Base-by-base conservation (phyloP, 2,329 filamentous ascomycete genomes). In the Metarhizium humberi region DNA sequence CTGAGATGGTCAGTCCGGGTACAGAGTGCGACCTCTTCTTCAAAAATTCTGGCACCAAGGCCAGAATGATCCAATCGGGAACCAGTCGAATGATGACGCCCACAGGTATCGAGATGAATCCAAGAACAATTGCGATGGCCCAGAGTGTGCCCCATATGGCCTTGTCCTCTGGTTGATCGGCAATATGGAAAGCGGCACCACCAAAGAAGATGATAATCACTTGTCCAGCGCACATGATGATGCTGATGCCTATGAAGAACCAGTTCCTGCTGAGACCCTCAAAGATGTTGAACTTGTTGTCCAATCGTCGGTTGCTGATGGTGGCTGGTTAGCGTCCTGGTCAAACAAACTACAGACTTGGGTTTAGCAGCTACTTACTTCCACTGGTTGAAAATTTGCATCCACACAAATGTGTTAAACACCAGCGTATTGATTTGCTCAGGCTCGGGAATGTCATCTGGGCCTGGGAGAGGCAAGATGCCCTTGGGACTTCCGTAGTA, bases 391-490 rank as follows among this genome's bases (percentile, higher is more conserved):
- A 97, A 97, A 63, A 97, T 95, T 65, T 97, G 92, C 92, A 97
- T 96, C 92, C 92, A 97, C 53, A 96, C 92, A 67, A 97, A 97
- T 0, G 90, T 94, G 75, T 97, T 97, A 80, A 97, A 97, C 7
- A 97, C 88, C 50, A 97, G 79, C 3, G 91, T 95, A 55, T 84
- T 77, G 57, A 95, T 78, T 63, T 88, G 78, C 1, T 67, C 70
- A 1, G 50, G 29, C 0, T 50, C 54, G 8, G 64, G 66, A 4
- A 61, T 66, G 14, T 78, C 68, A 61, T 85, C 82, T 8, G 49
- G 55, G 14, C 75, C 75, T n/a, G 90, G 76, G 38, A 63, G 60
- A 5, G 64, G 66, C 34, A 60, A 58, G 6, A 69, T 62, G 11
- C 66, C 38, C 65, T 73, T 56, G 71, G 71, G 51, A 79, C 83